Base-by-base conservation (phyloP, 2,329 filamentous ascomycete species). In the Aspergillus carbonarius region DNA sequence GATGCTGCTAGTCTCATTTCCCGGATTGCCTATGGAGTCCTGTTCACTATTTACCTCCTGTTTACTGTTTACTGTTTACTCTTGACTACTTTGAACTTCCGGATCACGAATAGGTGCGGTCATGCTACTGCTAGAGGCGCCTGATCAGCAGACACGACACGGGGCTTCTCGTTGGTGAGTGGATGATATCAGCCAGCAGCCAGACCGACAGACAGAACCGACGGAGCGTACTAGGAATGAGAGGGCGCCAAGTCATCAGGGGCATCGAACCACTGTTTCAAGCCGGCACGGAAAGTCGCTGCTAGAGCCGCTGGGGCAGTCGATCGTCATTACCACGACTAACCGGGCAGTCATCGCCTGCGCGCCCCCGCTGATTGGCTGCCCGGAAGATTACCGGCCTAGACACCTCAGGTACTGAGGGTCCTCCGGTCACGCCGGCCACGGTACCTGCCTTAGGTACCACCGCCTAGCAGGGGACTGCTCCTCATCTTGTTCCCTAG, bases 191-290 rank as follows among this genome's bases (percentile, higher is more conserved):
- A 30, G n/a, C 44, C 44, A 32, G 27, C 27, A 42, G 50, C 50
- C 37, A 53, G 50, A 42, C 50, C 37, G 50, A 53, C 50, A 53
- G 17, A 40, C 49, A 7, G 30, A 17, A 25, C 15, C n/a, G 17
- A 30, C 35, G 18, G 23, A 53, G 23, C 10, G 52, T 57, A n/a
- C n/a, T n/a, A 34, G 18, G 54, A 52, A 55, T 49, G 44, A 40
- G 58, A 44, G 52, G 47, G 18, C 32, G 48, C 50, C 55, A 60
- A 57, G 54, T 61, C 39, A 57, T 61, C 59, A 60, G 60, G 60
- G 60, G 57, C 57, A 54, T 42, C 48, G 58, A 62, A 55, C 60
- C 60, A 62, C 60, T 60, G 60, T 62, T 62, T 62, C 60, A 62
- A 55, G 37, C 32, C 39, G 47, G 60, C 25, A 37, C 54, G 50